Evolutionary conservation across 176 grass and related monocot species (phyloP).

Genomic region (Aegilops umbellulata): DNA sequence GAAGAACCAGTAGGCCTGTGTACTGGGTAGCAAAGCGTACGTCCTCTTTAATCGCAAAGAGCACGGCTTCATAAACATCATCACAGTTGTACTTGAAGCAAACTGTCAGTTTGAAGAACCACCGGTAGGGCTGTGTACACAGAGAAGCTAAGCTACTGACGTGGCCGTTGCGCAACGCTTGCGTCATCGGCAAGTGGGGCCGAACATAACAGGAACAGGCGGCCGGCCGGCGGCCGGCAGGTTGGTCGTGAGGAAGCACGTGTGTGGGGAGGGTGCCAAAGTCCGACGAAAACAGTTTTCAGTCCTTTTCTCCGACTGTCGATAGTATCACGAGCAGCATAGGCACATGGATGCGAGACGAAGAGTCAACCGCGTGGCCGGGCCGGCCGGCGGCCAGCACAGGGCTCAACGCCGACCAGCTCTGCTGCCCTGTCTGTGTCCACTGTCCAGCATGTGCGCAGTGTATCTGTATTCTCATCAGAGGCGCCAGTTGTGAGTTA

Average conservation of each 20-base stretch:
- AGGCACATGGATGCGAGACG: not conserved
- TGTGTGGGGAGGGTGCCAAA: not conserved
- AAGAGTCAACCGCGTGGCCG: slow-evolving; percentile 1
- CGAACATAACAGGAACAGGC: not conserved
- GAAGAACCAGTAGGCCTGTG: too few relatives aligned
- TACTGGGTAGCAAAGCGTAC: too few relatives aligned
- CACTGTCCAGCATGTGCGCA: not conserved
- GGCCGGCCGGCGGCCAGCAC: not conserved
- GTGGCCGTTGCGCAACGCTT: not conserved
- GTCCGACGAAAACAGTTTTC: not conserved
- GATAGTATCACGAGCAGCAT: not conserved
- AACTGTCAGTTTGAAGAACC: too few relatives aligned
- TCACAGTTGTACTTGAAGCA: too few relatives aligned
- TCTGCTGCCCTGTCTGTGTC: not conserved
- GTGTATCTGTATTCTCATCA: not conserved
- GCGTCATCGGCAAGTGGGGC: not conserved
- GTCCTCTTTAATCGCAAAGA: too few relatives aligned
- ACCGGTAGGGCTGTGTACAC: too few relatives aligned
- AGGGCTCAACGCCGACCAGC: not conserved
- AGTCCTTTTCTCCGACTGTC: not conserved
- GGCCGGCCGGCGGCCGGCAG: not conserved
- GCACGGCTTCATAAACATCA: too few relatives aligned
- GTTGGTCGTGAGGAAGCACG: not conserved
- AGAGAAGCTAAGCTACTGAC: not conserved
- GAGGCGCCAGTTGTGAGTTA: not conserved